Conservation (phyloP, 1,284 basidiomycete species). For the Dichomitus squalens region DNA sequence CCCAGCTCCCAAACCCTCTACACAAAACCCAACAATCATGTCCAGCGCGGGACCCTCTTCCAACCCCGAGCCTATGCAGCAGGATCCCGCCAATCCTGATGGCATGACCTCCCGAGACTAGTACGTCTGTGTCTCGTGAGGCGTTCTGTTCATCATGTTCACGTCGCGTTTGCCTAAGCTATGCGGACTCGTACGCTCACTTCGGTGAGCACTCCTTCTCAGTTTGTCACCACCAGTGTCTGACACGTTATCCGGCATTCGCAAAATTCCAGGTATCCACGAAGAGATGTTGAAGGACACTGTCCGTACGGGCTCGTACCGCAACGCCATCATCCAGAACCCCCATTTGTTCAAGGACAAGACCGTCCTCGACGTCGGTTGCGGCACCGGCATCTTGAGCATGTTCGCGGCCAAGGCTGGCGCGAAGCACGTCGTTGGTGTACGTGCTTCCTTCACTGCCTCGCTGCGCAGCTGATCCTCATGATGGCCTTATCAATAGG, state of each 20-base stretch:
- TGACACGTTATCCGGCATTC: neutral
- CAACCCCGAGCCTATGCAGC: slow-evolving; percentile 33
- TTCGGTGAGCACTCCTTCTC: slow-evolving; percentile 64
- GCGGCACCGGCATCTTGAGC: slow-evolving; percentile 97
- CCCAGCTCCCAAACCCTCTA: neutral
- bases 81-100: slow-evolving; percentile 30
- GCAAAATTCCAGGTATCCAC: slow-evolving; percentile 70
- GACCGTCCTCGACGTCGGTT: slow-evolving; percentile 97
- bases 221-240: neutral
- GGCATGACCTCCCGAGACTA: slow-evolving; percentile 81
- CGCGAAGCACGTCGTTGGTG: slow-evolving; percentile 94
- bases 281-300: slow-evolving; percentile 99
- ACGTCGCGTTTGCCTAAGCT: slow-evolving; percentile 51
- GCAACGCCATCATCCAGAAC: slow-evolving; percentile 94
- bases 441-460: slow-evolving; percentile 34
- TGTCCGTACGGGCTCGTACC: slow-evolving; percentile 95
- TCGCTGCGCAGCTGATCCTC: neutral
- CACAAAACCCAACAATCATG: slow-evolving; percentile 36
- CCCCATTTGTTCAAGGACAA: slow-evolving; percentile 95
- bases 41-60: slow-evolving; percentile 44
- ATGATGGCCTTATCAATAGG: slow-evolving; percentile 48
- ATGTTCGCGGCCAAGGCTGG: slow-evolving; percentile 99
- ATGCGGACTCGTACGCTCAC: slow-evolving; percentile 93
- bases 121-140: slow-evolving; percentile 50
- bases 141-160: slow-evolving; percentile 29